Percentiles rank a stretch among this genome's conserved stretches.
Conservation (phyloP, 805 yeast species). For the Candida boleticola region DNA sequence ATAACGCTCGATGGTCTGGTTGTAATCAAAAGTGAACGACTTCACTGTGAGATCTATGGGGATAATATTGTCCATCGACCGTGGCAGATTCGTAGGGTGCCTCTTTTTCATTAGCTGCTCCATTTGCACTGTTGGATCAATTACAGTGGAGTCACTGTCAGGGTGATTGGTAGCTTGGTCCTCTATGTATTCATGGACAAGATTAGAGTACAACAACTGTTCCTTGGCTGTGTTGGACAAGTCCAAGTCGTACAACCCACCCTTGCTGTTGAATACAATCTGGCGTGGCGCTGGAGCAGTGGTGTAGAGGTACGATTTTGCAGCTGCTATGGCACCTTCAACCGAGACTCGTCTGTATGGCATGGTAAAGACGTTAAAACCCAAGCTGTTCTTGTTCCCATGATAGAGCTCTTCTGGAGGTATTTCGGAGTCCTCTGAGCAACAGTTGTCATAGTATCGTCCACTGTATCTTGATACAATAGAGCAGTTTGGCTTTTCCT, state of each 20-base stretch:
- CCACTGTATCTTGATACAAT: conserved; percentile 12
- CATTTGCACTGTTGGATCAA: neutral
- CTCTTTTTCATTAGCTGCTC: conserved; percentile 1
- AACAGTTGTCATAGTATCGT: conserved; percentile 15
- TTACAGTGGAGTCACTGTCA: conserved; percentile 16
- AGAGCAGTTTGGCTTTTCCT: conserved; percentile 38
- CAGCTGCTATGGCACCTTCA: conserved; percentile 24
- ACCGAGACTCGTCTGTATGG: conserved; percentile 29
- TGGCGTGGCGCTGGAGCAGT: conserved; percentile 37
- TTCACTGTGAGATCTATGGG: conserved; percentile 24
- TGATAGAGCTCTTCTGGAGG: conserved; percentile 8
- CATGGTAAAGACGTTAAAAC: conserved; percentile 34
- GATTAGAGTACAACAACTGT: conserved; percentile 19
- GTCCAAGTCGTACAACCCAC: conserved; percentile 31
- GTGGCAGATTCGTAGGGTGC: conserved; percentile 13
- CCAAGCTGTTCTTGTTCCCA: conserved; percentile 17
- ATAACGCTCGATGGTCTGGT: conserved; percentile 15
- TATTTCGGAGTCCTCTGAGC: conserved; percentile 17
- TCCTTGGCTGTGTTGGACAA: conserved; percentile 9
- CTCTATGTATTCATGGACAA: conserved; percentile 21
- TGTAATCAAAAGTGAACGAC: conserved; percentile 24
- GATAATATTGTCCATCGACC: conserved; percentile 17
- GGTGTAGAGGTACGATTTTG: conserved; percentile 41
- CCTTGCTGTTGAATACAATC: conserved; percentile 37
- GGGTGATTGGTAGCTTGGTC: conserved; percentile 10